phyloP scores from a whole-genome alignment of 2,329 filamentous ascomycete species.

The Colletotrichum melonis region DNA sequence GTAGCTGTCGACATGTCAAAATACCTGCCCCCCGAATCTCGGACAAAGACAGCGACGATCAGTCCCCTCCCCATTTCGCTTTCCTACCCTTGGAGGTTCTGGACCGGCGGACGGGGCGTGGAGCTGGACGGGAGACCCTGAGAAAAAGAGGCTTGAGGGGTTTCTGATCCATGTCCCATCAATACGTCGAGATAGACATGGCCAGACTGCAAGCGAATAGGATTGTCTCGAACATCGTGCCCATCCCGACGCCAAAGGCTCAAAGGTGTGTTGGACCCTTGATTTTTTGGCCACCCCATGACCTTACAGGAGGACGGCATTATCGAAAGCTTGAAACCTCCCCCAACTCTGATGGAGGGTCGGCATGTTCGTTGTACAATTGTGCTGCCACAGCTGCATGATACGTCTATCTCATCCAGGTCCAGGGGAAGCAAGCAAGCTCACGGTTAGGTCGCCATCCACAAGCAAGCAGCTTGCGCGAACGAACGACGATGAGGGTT shows the following conservation, averaged over 20 bases:
- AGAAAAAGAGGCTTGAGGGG: conserved; percentile 4
- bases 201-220: conserved; percentile 24
- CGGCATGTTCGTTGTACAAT: neutral
- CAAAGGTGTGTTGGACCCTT: conserved; percentile 26
- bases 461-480: neutral
- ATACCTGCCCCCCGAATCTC: neutral
- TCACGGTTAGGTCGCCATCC: neutral
- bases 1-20: neutral
- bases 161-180: conserved; percentile 7
- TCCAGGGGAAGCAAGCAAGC: conserved; percentile 3
- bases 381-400: neutral
- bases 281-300: conserved; percentile 15
- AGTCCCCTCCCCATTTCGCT: neutral
- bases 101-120: neutral
- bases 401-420: neutral
- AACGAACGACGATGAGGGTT: neutral
- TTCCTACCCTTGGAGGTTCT: neutral
- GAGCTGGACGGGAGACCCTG: neutral
- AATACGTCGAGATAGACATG: conserved; percentile 11
- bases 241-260: conserved; percentile 4
- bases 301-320: conserved; percentile 12
- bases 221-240: conserved; percentile 14
- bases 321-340: conserved; percentile 32
- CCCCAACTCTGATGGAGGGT: conserved; percentile 5
- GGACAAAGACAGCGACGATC: conserved; percentile 1